Conservation (phyloP, 495 filamentous ascomycete genomes). For the Penicillium dipodomyicola region DNA sequence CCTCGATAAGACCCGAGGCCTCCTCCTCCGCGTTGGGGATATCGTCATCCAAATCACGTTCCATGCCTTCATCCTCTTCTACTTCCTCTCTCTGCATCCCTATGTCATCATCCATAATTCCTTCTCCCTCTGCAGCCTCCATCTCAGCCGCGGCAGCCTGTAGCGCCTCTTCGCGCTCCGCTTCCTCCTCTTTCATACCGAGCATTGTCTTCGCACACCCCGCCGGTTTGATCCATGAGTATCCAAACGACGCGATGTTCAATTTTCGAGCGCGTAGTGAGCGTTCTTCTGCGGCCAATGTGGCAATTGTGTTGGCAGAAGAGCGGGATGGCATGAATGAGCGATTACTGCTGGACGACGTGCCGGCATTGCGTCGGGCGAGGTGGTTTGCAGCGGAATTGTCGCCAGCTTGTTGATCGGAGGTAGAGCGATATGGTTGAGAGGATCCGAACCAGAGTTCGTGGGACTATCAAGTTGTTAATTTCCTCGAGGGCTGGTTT, state of each 20-base stretch:
- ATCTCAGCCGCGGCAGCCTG: constrained; percentile 66
- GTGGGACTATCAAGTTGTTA: constrained; percentile 53
- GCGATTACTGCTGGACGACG: constrained; percentile 22
- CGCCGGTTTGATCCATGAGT: constrained; percentile 74
- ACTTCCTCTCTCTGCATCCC: constrained; percentile 25
- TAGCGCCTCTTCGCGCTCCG: constrained; percentile 76
- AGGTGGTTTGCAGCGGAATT: constrained; percentile 22
- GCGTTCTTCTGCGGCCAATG: constrained; percentile 66
- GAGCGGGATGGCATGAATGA: constrained; percentile 30
- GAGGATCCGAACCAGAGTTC: constrained; percentile 67
- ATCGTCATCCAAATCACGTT: constrained; percentile 50
- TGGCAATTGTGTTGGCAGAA: constrained; percentile 48
- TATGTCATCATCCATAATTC: constrained; percentile 30
- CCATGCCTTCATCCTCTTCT: constrained; percentile 39
- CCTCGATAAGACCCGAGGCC: constrained; percentile 40
- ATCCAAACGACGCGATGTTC: constrained; percentile 72
- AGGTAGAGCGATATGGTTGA: constrained; percentile 40
- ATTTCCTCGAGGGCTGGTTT: not conserved
- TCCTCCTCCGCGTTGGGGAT: constrained; percentile 45
- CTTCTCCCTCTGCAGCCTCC: constrained; percentile 60
- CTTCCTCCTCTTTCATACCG: constrained; percentile 72
- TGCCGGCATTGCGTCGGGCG: constrained; percentile 34
- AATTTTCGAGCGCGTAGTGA: constrained; percentile 64
- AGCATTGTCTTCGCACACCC: constrained; percentile 74
- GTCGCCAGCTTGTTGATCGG: constrained; percentile 15